Evolutionary conservation across 306 rosid genomes (phyloP).

Genomic region (Neltuma alba): DNA sequence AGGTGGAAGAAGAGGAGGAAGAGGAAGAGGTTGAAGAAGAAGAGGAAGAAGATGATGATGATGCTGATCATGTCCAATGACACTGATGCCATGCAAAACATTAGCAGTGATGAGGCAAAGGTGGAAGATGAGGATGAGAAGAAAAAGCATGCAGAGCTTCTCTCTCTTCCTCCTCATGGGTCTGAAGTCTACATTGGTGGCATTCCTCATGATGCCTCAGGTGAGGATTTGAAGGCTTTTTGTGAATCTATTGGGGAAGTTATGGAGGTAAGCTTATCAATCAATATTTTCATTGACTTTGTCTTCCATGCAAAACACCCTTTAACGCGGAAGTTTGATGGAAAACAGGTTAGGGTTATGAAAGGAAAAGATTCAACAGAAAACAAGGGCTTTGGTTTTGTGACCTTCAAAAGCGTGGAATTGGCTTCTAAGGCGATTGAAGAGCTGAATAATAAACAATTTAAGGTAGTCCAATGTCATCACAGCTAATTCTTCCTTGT

Average conservation of each 20-base stretch:
- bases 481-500: conserved; percentile 1
- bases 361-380: conserved; percentile 76
- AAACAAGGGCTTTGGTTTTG: conserved; percentile 90
- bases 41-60: conserved; percentile 66
- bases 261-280: conserved; percentile 59
- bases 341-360: conserved; percentile 87
- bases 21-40: conserved; percentile 49
- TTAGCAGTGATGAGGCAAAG: conserved; percentile 39
- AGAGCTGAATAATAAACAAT: conserved; percentile 71
- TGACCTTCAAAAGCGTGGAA: conserved; percentile 74
- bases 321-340: conserved; percentile 37
- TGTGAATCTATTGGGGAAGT: conserved; percentile 85
- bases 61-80: conserved; percentile 3
- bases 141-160: conserved; percentile 80
- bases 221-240: conserved; percentile 72
- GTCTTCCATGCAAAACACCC: conserved; percentile 2
- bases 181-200: conserved; percentile 97
- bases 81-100: conserved; percentile 41
- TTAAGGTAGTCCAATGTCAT: conserved; percentile 62
- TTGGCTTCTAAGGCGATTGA: conserved; percentile 90
- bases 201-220: conserved; percentile 70
- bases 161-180: conserved; percentile 95
- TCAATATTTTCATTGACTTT: conserved; percentile 14
- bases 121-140: conserved; percentile 64
- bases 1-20: conserved; percentile 31